Conservation (phyloP, 2,329 filamentous ascomycete species). For the Fusarium virguliforme region DNA sequence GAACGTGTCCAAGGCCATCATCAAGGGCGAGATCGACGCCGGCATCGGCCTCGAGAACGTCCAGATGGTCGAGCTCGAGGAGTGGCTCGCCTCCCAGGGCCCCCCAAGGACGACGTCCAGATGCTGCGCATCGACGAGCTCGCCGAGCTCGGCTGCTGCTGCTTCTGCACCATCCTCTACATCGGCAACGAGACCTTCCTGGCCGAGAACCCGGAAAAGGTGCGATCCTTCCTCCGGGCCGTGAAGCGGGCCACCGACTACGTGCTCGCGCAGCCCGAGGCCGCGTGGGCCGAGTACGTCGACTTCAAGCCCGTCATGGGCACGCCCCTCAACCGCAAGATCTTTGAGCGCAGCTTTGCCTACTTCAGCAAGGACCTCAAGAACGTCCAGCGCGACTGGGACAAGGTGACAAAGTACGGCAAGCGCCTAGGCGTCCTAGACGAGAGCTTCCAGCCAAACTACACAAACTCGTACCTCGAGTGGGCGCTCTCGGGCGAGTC, state of each 20-base stretch:
- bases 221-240: slow-evolving; percentile 78
- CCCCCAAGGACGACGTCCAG: slow-evolving; percentile 77
- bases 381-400: slow-evolving; percentile 83
- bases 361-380: slow-evolving; percentile 83
- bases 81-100: slow-evolving; percentile 77
- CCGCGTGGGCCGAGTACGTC: slow-evolving; percentile 78
- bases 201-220: slow-evolving; percentile 75
- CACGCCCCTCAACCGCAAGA: slow-evolving; percentile 79
- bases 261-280: slow-evolving; percentile 74
- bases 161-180: slow-evolving; percentile 87
- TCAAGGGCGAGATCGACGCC: slow-evolving; percentile 80
- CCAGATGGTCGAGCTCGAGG: slow-evolving; percentile 86
- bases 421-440: slow-evolving; percentile 80
- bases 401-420: slow-evolving; percentile 83
- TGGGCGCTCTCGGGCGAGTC: slow-evolving; percentile 79
- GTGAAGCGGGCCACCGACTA: slow-evolving; percentile 83
- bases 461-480: slow-evolving; percentile 79
- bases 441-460: slow-evolving; percentile 78
- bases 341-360: slow-evolving; percentile 84
- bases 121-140: slow-evolving; percentile 88
- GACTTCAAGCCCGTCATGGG: slow-evolving; percentile 82
- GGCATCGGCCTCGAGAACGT: slow-evolving; percentile 86
- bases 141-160: slow-evolving; percentile 85
- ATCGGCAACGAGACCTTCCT: slow-evolving; percentile 84
- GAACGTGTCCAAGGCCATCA: slow-evolving; percentile 85